Base-by-base conservation (phyloP, 2,329 filamentous ascomycete species). In the Paracorniculantispora psalliotae region DNA sequence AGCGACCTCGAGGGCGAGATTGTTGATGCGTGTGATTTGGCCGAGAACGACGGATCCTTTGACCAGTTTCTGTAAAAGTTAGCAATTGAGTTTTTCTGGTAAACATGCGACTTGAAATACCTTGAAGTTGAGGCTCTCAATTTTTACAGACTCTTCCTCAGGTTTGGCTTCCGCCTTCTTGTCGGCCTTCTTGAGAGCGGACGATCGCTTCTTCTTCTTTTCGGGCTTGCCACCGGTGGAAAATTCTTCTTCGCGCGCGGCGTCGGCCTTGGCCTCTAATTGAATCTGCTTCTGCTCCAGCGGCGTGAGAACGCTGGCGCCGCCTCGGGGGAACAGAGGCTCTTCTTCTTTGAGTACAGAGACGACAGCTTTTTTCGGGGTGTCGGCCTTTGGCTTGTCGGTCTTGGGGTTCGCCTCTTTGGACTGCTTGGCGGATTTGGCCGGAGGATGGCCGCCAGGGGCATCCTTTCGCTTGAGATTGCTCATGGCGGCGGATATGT, bases 201-300 rank as follows among this genome's bases (percentile, higher is more conserved):
- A 70, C 75, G 79, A 89, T 67, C 76, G 84, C 72, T 75, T 81
- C 75, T 83, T 87, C 71, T 82, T 84, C 66, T 68, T 74, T 54
- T 67, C 65, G 13, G 66, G 61, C 62, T 81, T 79, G 28, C 74
- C 69, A 46, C 76, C 74, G 59, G 81, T 79, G 53, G 78, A 75
- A 50, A 83, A 84, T 65, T 88, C 82, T 67, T 96, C 88, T 74
- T 97, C 94, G 70, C 93, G 94, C 41, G 96, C 78, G 43, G 92
- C 94, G 78, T 99, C 94, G 67, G 89, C 87, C 69, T 90, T 94
- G 48, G 94, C 94, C 74, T 97, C 89, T 60, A 96, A 88, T 68
- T 94, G 89, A 63, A 99, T 97, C 74, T 97, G 91, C 77, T 96
- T 97, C 71, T 96, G 90, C 73, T 99, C 94, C 54, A 99, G 79